Evolutionary conservation across 192 early-diverging fungal species (phyloP), one percentile per base, ranked within the genome.

Genomic region (Coemansia sp.): DNA sequence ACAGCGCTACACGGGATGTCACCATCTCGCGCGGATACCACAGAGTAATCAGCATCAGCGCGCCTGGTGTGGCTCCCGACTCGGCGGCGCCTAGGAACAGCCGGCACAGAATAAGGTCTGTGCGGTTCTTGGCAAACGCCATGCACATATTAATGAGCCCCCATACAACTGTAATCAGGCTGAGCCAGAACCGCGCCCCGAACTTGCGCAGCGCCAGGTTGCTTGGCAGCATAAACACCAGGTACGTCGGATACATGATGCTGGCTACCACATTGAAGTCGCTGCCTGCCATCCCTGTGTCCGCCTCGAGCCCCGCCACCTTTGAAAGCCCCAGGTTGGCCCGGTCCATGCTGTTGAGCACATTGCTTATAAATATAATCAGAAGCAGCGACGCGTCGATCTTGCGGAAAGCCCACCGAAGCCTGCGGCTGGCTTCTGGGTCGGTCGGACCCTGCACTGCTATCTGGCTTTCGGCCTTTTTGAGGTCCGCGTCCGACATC

Each of bases 1-100:
- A 80, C 61, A 74, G 48, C 0, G 77, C 54, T 14, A 80, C 50
- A 29, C 77, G 77, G 20, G 71, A 75, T 17, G 69, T 71, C 0
- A 75, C 77, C 77, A 80, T 80, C 13, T 63, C 46, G 62, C 77
- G 72, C 3, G 77, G 77, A 48, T 80, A 80, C 77, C 77, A 80
- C 9, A 80, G 69, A 0, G 77, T 62, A 20, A 80, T 80, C 4
- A 80, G 63, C 72, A 74, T 74, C 33, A 74, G 68, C 4, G 69
- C 73, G 23, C 77, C 77, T 1, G 77, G 73, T 3, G 77, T 66
- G n/a, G 73, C 72, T 25, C 77, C 77, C 11, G 73, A 67, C 59
- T 80, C 77, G 56, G 72, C 71, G 3, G 77, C 77, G 13, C 77
- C 77, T 41, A 80, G 55, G 45, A 80, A 80, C 55, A 80, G 25